Conservation (phyloP, 2,329 filamentous ascomycete genomes). For the Scopulariopsis brevicaulis region DNA sequence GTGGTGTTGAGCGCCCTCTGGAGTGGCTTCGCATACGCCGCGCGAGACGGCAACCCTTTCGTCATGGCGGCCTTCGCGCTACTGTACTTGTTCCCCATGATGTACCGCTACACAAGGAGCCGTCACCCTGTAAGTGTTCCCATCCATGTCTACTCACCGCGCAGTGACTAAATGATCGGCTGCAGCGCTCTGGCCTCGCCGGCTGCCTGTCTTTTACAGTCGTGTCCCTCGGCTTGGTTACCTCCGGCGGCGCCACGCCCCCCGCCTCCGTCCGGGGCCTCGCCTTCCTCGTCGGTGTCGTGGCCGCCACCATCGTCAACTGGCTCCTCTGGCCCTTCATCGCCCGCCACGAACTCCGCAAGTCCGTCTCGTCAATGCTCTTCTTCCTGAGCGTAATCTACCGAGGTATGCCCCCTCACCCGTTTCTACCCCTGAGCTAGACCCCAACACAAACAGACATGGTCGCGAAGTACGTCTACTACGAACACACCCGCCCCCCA, state of each 20-base stretch:
- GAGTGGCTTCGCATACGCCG: conserved; percentile 39
- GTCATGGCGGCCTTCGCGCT: conserved; percentile 42
- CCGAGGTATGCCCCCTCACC: conserved; percentile 23
- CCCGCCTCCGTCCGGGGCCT: conserved; percentile 35
- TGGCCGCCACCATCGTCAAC: conserved; percentile 41
- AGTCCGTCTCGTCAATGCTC: conserved; percentile 42
- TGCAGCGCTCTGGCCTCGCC: conserved; percentile 42
- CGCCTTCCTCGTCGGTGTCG: conserved; percentile 40
- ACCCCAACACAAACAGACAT: conserved; percentile 20
- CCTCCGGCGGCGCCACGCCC: conserved; percentile 12
- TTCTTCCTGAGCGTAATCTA: conserved; percentile 48
- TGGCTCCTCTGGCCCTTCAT: conserved; percentile 53
- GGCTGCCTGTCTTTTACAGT: conserved; percentile 46
- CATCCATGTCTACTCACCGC: neutral
- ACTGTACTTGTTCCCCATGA: conserved; percentile 48
- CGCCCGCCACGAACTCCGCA: conserved; percentile 45
- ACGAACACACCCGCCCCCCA: conserved; percentile 39
- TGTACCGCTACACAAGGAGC: conserved; percentile 43
- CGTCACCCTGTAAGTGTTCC: conserved; percentile 31
- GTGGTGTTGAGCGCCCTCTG: conserved; percentile 41
- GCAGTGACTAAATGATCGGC: conserved; percentile 7
- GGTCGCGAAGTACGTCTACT: conserved; percentile 47
- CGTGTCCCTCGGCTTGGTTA: conserved; percentile 33
- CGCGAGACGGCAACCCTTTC: conserved; percentile 38
- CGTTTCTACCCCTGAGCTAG: neutral